Percentiles rank a stretch among this genome's conserved stretches.
phyloP scores from a whole-genome alignment of 192 early-diverging fungal species.

The Fimicolochytrium jonesii region DNA sequence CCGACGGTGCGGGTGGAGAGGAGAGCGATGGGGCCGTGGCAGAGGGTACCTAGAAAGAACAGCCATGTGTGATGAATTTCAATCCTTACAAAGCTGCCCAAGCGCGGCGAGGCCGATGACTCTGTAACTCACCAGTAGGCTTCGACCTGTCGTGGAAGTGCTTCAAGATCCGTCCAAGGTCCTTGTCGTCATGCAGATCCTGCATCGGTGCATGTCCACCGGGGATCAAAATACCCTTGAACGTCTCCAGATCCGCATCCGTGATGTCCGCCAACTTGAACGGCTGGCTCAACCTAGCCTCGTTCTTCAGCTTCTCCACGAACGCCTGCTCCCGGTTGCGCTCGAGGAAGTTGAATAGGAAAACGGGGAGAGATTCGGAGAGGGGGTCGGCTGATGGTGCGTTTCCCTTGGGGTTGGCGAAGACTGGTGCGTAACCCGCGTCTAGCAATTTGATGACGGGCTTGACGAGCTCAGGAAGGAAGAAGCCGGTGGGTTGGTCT shows the following conservation, averaged over 20 bases:
- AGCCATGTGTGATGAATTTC: too few relatives aligned
- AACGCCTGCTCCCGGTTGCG: slow-evolving; percentile 2
- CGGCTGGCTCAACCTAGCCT: neutral
- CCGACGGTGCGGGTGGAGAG: slow-evolving; percentile 1
- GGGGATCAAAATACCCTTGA: slow-evolving; percentile 16
- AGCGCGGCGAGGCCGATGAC: too few relatives aligned
- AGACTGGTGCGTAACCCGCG: slow-evolving; percentile 13
- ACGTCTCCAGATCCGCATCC: slow-evolving; percentile 6
- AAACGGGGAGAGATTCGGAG: slow-evolving; percentile 2
- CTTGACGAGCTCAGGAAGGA: slow-evolving; percentile 14
- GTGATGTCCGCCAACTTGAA: neutral
- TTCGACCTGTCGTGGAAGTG: slow-evolving; percentile 13
- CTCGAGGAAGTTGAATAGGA: slow-evolving; percentile 13
- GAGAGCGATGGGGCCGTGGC: slow-evolving; percentile 18
- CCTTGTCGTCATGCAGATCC: slow-evolving; percentile 4
- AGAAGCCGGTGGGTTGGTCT: slow-evolving; percentile 17
- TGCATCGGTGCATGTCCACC: slow-evolving; percentile 23
- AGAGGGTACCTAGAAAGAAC: slow-evolving; percentile 1
- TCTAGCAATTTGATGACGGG: slow-evolving; percentile 8
- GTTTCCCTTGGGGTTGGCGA: slow-evolving; percentile 17
- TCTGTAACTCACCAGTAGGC: neutral
- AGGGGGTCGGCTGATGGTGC: slow-evolving; percentile 12
- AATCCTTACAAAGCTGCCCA: too few relatives aligned
- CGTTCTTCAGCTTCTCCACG: neutral
- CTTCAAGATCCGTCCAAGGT: slow-evolving; percentile 10